Base-by-base conservation (phyloP, 192 early-diverging fungal species). In the Entomortierella chlamydospora region DNA sequence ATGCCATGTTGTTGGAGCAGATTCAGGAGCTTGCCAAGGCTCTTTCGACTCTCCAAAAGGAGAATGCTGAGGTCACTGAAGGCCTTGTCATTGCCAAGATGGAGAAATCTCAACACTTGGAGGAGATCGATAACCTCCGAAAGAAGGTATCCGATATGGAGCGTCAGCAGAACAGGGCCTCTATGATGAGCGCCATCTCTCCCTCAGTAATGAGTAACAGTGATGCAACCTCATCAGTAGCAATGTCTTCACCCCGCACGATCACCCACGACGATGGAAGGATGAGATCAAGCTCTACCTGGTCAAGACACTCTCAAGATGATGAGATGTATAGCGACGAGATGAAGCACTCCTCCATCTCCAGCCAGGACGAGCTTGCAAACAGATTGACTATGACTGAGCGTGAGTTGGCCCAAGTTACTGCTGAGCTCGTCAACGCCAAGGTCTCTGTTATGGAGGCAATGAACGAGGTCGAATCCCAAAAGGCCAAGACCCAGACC, bases 51-150 rank as follows among this genome's bases (percentile, higher is more conserved):
- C 72, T 91, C 13, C 92, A 93, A 66, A 87, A 86, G 61, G 93
- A 94, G 45, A 90, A 95, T 55, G 82, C 86, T 1, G 78, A 87
- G 9, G 70, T 93, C 18, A 90, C 88, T 22, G 91, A 92, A 56
- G 66, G 84, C 42, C 64, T 89, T 20, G 81, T 94, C n/a, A 82
- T 80, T 43, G 67, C 74, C 43, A 85, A 88, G 71, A 79, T 91
- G 74, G 84, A 82, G 56, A 83, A 83, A 60, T 83, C 84, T 25
- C 82, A 82, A 58, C 54, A 82, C 11, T 67, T 82, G 53, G 82
- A 80, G 12, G 85, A 88, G 67, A 72, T 86, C 49, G 83, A 93
- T 20, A 78, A 82, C 45, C 72, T 93, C 9, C 90, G 87, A 20
- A 84, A 70, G 50, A 79, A 70, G 39, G 59, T 88, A 11, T 30